Evolutionary conservation across 441 rosid genomes (phyloP), one percentile per base, ranked within the genome.

Genomic region (Aquilaria agallochum): DNA sequence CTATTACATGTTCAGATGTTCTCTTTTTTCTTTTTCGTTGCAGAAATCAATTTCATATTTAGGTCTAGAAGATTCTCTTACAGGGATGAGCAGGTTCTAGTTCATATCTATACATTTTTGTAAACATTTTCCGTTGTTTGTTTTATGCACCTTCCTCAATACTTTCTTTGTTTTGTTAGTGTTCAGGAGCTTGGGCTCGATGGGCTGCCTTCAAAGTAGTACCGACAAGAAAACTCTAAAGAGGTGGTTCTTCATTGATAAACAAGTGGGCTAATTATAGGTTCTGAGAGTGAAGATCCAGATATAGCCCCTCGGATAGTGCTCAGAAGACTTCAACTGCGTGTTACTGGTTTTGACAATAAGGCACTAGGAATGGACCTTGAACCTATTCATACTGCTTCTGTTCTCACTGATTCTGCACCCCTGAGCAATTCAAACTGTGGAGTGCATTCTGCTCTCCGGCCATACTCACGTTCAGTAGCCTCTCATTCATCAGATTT

Each of bases 311-410:
- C 59, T 57, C 58, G 58, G 30, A 53, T 50, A 48, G 13, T 10
- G 49, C 52, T 20, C 11, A 13, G 50, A 2, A 47, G 7, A 27
- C 33, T 36, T 67, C 65, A 53, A 31, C 42, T 36, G 5, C 50
- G 56, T 55, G 55, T 36, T 33, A 47, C 47, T 67, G 64, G 51
- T 51, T 36, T 36, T 8, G 0, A n/a, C 31, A 59, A 55, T 20
- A 64, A 67, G 61, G 78, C 75, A 70, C 82, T 69, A 72, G 66
- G 46, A 31, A 88, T 90, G 97, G 95, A 90, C 78, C 76, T 83
- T 45, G 79, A 79, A 63, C 73, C 93, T 27, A 83, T 73, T 71
- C 84, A 72, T 58, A 42, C 73, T 14, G 77, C 92, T 71, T 87
- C 92, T 55, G 87, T 88, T 62, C 82, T 83, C 55, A 60, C 88